Conservation (phyloP, 2,329 filamentous ascomycete genomes). For the Corinectria fuckeliana region DNA sequence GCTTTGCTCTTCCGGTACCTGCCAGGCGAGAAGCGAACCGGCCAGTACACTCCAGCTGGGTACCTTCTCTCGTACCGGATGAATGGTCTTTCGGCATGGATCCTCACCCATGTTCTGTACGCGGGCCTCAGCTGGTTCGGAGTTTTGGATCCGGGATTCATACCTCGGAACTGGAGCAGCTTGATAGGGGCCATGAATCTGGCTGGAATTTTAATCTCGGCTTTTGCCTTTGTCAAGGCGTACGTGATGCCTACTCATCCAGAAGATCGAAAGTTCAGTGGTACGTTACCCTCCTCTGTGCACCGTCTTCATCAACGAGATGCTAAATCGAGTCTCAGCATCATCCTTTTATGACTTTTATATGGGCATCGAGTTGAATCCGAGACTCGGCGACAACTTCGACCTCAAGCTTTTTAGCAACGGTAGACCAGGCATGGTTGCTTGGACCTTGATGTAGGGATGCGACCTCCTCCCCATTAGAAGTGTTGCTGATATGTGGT, state of each 20-base stretch:
- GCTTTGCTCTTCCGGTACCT: conserved; percentile 23
- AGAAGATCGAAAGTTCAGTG: conserved; percentile 51
- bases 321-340: conserved; percentile 31
- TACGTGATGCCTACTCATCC: conserved; percentile 47
- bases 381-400: conserved; percentile 48
- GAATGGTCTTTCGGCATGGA: conserved; percentile 51
- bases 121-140: conserved; percentile 35
- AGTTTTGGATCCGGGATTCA: conserved; percentile 46
- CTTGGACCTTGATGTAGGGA: conserved; percentile 54
- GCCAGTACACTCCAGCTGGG: conserved; percentile 52
- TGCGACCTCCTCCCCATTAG: background rate
- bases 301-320: accelerated
- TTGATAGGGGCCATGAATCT: conserved; percentile 48
- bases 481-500: conserved; percentile 25
- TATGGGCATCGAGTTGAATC: conserved; percentile 55
- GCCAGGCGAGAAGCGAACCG: conserved; percentile 32
- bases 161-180: conserved; percentile 51
- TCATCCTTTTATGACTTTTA: conserved; percentile 52
- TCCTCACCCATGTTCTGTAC: conserved; percentile 46
- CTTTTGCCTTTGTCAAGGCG: conserved; percentile 47
- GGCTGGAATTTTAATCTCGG: conserved; percentile 37
- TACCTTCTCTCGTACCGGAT: conserved; percentile 50
- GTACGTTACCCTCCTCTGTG: conserved; percentile 26
- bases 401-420: conserved; percentile 57
- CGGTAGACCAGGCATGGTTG: conserved; percentile 54